Base-by-base conservation (phyloP, 139 green algal species). In the Chlamydomonas eustigma region DNA sequence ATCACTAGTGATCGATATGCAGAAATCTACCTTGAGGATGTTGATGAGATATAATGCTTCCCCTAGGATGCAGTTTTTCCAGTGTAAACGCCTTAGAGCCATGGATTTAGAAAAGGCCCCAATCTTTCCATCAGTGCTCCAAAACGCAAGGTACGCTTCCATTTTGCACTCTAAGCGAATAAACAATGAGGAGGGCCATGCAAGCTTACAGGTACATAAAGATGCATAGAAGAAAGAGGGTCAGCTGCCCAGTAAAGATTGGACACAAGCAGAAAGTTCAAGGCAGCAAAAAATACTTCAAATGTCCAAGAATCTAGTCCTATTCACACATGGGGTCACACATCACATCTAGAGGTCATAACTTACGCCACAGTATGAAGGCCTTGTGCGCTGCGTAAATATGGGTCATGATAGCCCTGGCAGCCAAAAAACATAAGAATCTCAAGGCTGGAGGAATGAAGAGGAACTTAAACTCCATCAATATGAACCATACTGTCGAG, bases 311-410 rank as follows among this genome's bases (percentile, higher is more conserved):
- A n/a, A n/a, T n/a, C n/a, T n/a, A n/a, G n/a, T n/a, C n/a, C n/a
- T n/a, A n/a, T n/a, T n/a, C n/a, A n/a, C n/a, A n/a, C n/a, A n/a
- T n/a, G n/a, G n/a, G n/a, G n/a, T n/a, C n/a, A n/a, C n/a, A n/a
- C n/a, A n/a, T n/a, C n/a, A n/a, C n/a, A n/a, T n/a, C n/a, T n/a
- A n/a, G n/a, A n/a, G n/a, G n/a, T n/a, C n/a, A 18, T 2, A 22
- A 87, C 85, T 90, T 71, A 90, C 85, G 86, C 79, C 82, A 87
- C 1, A 90, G 79, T 36, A 90, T 81, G 24, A 90, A 18, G 12
- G 63, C 37, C 74, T 87, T 87, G 77, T 90, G 86, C 32, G 77
- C 81, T 50, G 79, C 70, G 68, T 90, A 90, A 1, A 80, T 31
- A 70, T 63, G 31, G 38, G 32, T 33, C 79, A 86, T 80, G 5